Conservation (phyloP, 2,329 filamentous ascomycete species). For the Xylaria sp. region DNA sequence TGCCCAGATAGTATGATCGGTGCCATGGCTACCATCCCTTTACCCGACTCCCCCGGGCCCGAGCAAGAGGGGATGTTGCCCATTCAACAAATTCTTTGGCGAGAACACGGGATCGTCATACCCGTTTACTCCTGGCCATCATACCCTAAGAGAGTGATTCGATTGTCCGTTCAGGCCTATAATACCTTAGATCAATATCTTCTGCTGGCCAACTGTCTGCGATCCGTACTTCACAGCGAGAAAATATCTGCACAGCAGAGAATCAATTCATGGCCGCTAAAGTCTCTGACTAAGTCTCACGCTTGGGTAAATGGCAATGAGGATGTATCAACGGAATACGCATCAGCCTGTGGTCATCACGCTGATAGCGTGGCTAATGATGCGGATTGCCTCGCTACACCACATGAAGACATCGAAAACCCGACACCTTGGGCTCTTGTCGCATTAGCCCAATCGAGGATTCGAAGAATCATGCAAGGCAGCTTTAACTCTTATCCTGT, state of each 20-base stretch:
- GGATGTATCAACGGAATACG: neutral
- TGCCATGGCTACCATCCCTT: conserved; percentile 28
- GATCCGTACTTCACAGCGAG: conserved; percentile 20
- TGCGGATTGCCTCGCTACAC: conserved; percentile 4
- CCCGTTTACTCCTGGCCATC: conserved; percentile 23
- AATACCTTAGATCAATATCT: conserved; percentile 28
- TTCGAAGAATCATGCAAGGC: conserved; percentile 24
- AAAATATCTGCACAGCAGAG: neutral
- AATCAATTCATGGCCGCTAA: neutral
- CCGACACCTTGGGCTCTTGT: conserved; percentile 23
- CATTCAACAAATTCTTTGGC: conserved; percentile 24
- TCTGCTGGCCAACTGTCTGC: conserved; percentile 24
- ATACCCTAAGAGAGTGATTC: conserved; percentile 26
- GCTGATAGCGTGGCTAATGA: neutral
- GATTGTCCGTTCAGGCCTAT: conserved; percentile 23
- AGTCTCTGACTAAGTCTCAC: neutral
- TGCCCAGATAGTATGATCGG: conserved; percentile 31
- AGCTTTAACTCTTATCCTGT: conserved; percentile 20
- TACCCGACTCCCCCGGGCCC: conserved; percentile 24
- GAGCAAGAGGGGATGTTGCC: conserved; percentile 26
- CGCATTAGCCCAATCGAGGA: conserved; percentile 15
- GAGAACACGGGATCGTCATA: conserved; percentile 17
- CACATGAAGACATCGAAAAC: conserved; percentile 16
- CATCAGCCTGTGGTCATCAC: neutral
- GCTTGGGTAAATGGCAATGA: neutral